Evolutionary conservation across 345 rosid genomes (phyloP).

Genomic region (Microcos paniculata): DNA sequence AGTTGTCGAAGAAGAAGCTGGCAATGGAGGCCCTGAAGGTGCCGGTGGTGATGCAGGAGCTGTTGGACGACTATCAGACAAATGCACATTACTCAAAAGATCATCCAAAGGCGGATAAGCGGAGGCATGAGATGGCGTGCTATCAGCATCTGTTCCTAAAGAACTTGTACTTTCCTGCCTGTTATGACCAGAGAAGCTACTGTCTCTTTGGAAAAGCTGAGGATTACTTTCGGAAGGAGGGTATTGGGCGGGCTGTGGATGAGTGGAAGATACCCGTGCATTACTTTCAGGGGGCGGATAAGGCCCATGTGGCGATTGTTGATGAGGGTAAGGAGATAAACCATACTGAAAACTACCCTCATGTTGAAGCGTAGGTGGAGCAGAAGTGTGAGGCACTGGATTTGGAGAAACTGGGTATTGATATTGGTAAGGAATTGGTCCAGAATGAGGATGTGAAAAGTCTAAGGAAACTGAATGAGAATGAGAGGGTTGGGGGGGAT

Average conservation of each 20-base stretch:
- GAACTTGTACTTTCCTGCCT: slow-evolving; percentile 51
- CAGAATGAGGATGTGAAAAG: slow-evolving; percentile 28
- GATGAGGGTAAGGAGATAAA: slow-evolving; percentile 39
- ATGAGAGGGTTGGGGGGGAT: slow-evolving; percentile 26
- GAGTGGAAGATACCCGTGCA: slow-evolving; percentile 31
- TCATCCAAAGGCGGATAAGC: slow-evolving; percentile 75
- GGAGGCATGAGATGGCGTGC: slow-evolving; percentile 26
- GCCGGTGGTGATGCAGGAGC: slow-evolving; percentile 49
- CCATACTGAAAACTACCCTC: slow-evolving; percentile 46
- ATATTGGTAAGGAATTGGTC: slow-evolving; percentile 45
- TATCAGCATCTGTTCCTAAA: slow-evolving; percentile 25
- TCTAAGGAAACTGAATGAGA: slow-evolving; percentile 46
- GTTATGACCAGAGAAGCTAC: slow-evolving; percentile 39
- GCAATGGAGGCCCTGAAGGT: slow-evolving; percentile 37
- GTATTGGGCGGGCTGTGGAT: slow-evolving; percentile 39
- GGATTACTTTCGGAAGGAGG: slow-evolving; percentile 38
- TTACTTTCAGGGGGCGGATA: slow-evolving; percentile 41
- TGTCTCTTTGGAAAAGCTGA: slow-evolving; percentile 32
- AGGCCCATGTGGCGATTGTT: slow-evolving; percentile 34
- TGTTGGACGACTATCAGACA: slow-evolving; percentile 37
- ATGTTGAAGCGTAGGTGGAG: slow-evolving; percentile 46
- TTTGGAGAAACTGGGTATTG: slow-evolving; percentile 30
- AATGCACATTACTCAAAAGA: slow-evolving; percentile 41
- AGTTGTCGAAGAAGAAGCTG: slow-evolving; percentile 25
- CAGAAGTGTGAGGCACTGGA: slow-evolving; percentile 23